These are phyloP conservation scores for Fraxinus cuspidata DNA, from an alignment of 257 asterid genomes.

Conservation along the genomic window DNA sequence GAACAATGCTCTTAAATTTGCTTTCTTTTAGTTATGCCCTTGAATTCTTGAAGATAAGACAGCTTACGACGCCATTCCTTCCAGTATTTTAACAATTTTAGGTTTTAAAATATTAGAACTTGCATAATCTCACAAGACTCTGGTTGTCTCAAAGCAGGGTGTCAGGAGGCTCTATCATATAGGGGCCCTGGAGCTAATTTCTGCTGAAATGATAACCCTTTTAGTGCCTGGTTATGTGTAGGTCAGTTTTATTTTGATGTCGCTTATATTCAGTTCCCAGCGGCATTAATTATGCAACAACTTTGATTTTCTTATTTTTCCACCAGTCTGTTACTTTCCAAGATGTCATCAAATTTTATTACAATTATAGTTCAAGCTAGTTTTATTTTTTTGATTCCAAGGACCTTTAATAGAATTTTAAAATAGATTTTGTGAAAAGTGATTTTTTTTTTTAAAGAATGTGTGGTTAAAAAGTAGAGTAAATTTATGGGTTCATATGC, in stretches of 20 bases:
- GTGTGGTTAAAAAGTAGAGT: no score
- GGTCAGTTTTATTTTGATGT: constrained; percentile 85
- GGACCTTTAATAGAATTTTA: no score
- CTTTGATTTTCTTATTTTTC: constrained; percentile 38
- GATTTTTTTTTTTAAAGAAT: no score
- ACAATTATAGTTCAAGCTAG: constrained; percentile 36
- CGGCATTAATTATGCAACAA: constrained; percentile 46
- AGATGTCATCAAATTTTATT: constrained; percentile 2
- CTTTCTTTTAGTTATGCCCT: constrained; percentile 24
- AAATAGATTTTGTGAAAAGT: no score
- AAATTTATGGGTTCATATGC: no score
- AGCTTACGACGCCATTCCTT: constrained; percentile 45
- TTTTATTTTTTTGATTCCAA: constrained; percentile 2
- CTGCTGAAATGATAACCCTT: constrained; percentile 84
- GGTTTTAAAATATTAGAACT: constrained; percentile 42
- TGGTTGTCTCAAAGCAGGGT: constrained; percentile 96
- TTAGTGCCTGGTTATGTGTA: constrained; percentile 78
- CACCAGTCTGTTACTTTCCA: constrained; percentile 43
- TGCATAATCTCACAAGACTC: constrained; percentile 63
- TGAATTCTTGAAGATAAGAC: constrained; percentile 45
- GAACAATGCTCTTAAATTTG: constrained; percentile 41
- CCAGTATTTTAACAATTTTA: constrained; percentile 38
- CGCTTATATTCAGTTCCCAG: constrained; percentile 47
- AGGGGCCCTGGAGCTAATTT: constrained; percentile 79
- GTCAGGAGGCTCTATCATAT: constrained; percentile 61